Percentiles rank a stretch among this genome's conserved stretches.
Conservation (phyloP, 1,284 basidiomycete species). For the Melampsora larici-populina region DNA sequence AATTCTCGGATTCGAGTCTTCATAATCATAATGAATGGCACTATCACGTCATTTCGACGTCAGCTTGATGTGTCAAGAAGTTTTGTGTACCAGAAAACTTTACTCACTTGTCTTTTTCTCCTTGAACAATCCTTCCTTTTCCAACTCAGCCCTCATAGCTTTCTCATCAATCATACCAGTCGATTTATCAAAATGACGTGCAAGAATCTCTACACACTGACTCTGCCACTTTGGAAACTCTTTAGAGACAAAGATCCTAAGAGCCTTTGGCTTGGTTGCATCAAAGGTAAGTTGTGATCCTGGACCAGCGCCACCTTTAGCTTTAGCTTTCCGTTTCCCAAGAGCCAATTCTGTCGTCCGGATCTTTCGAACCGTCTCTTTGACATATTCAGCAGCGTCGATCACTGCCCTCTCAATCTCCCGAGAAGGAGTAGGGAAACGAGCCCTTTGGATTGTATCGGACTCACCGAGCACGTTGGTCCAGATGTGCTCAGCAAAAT, state of each 20-base stretch:
- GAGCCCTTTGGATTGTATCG: constrained; percentile 74
- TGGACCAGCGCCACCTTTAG: constrained; percentile 12
- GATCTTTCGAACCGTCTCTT: constrained; percentile 77
- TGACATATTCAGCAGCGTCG: constrained; percentile 63
- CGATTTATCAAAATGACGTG: constrained; percentile 65
- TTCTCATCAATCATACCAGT: constrained; percentile 75
- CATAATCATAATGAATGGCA: constrained; percentile 43
- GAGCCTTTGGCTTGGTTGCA: constrained; percentile 76
- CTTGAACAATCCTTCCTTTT: constrained; percentile 78
- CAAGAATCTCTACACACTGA: constrained; percentile 70
- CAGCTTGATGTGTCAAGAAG: background rate
- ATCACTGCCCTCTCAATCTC: constrained; percentile 51
- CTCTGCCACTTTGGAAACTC: constrained; percentile 94
- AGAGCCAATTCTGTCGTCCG: constrained; percentile 80
- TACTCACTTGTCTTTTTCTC: constrained; percentile 72
- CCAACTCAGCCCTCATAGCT: constrained; percentile 69
- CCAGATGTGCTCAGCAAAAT: constrained; percentile 93
- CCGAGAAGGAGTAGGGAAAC: constrained; percentile 62
- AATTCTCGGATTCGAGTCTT: constrained; percentile 60
- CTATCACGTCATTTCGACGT: background rate
- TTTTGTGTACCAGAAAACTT: background rate
- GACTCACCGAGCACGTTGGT: constrained; percentile 68
- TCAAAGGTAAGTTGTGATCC: constrained; percentile 61
- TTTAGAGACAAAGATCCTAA: constrained; percentile 83
- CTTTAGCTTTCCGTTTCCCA: constrained; percentile 53